Evolutionary conservation across 768 basidiomycete genomes (phyloP).

Genomic region (Rhizopogon vesiculosus): DNA sequence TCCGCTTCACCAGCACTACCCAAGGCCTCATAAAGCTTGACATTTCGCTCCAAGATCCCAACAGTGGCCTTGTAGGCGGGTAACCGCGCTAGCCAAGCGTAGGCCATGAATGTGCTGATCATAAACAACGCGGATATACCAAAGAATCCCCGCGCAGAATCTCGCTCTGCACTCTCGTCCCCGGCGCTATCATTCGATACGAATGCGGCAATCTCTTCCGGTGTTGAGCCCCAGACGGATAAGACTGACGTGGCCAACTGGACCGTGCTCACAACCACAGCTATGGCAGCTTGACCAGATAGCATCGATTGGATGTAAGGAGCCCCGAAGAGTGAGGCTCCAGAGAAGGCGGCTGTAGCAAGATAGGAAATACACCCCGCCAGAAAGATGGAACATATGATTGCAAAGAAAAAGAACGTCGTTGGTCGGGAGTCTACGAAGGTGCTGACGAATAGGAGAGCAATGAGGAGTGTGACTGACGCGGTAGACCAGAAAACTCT

Average conservation of each 20-base stretch:
- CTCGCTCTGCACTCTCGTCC: constrained; percentile 51
- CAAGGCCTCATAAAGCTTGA: constrained; percentile 15
- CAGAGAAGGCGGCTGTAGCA: constrained; percentile 72
- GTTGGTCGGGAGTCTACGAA: constrained; percentile 49
- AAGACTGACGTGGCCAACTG: constrained; percentile 63
- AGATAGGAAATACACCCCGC: constrained; percentile 67
- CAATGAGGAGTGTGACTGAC: constrained; percentile 25
- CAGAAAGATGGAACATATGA: constrained; percentile 56
- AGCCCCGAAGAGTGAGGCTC: constrained; percentile 77
- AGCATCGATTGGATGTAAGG: constrained; percentile 69
- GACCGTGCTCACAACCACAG: constrained; percentile 72
- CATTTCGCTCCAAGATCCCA: constrained; percentile 36
- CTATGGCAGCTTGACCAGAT: constrained; percentile 84
- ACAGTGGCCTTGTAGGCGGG: constrained; percentile 57
- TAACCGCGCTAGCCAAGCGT: constrained; percentile 52
- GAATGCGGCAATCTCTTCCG: constrained; percentile 18
- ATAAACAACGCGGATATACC: constrained; percentile 65
- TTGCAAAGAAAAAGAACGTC: constrained; percentile 60
- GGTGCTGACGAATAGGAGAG: constrained; percentile 62
- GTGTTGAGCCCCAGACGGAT: constrained; percentile 46
- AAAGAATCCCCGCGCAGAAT: constrained; percentile 72
- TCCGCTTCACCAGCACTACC: constrained; percentile 29
- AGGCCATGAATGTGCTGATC: constrained; percentile 43
- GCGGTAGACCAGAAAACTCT: constrained; percentile 41
- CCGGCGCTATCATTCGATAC: constrained; percentile 7